Percentiles rank a stretch among this genome's conserved stretches.
phyloP scores from a whole-genome alignment of 129 eudicot genomes.

The Glebionis coronaria region DNA sequence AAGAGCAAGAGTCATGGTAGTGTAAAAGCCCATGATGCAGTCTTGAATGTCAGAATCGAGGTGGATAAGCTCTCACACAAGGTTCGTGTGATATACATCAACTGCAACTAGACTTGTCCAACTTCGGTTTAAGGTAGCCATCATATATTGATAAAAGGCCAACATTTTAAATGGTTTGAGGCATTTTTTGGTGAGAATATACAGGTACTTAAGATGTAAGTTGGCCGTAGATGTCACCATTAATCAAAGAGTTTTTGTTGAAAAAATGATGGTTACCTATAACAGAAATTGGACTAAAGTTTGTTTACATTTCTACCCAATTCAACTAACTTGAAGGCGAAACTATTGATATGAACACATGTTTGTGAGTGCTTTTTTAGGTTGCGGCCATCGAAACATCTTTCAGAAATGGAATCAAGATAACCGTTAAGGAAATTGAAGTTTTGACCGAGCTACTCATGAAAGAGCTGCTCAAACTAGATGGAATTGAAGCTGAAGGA shows the following conservation, averaged over 20 bases:
- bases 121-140: neutral
- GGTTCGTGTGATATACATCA: constrained; percentile 28
- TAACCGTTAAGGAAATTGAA: constrained; percentile 43
- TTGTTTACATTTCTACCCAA: neutral
- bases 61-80: constrained; percentile 55
- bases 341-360: neutral
- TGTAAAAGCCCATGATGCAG: constrained; percentile 32
- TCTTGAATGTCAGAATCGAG: constrained; percentile 42
- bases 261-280: neutral
- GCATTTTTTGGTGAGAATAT: neutral
- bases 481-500: constrained; percentile 57
- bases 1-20: constrained; percentile 28
- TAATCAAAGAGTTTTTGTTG: no score
- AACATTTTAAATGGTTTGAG: neutral
- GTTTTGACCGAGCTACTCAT: constrained; percentile 51
- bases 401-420: constrained; percentile 33
- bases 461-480: constrained; percentile 57
- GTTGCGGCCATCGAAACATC: constrained; percentile 41
- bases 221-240: no score
- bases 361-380: constrained; percentile 26
- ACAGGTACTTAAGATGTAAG: no score
- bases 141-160: neutral
- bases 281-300: neutral
- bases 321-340: neutral
- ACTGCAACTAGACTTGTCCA: neutral